phyloP scores from a whole-genome alignment of 2,329 filamentous ascomycete species.

The Beauveria sp. region DNA sequence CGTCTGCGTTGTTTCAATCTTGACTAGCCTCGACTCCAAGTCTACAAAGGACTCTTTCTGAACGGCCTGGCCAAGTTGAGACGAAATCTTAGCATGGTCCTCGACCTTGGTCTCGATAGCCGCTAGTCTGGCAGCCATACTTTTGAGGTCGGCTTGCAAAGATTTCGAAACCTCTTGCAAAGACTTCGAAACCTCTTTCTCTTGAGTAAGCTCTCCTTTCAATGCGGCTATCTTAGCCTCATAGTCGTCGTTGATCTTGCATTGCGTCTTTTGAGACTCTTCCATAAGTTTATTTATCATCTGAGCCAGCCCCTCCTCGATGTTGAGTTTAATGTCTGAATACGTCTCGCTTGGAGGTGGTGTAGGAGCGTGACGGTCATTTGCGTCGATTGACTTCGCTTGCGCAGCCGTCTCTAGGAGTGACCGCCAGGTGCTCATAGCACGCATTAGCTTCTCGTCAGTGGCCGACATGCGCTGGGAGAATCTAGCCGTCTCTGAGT shows the following conservation, averaged over 20 bases:
- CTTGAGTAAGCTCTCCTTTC: neutral
- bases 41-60: neutral
- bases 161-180: neutral
- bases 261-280: neutral
- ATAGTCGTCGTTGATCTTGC: neutral
- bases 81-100: neutral
- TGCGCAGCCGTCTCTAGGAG: neutral
- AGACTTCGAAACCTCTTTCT: neutral
- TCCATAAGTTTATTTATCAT: neutral
- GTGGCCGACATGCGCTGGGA: neutral
- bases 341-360: slow-evolving; percentile 3
- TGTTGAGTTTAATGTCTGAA: neutral
- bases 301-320: neutral
- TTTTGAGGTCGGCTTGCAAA: neutral
- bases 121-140: neutral
- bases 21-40: neutral
- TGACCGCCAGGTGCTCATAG: neutral
- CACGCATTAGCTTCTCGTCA: neutral
- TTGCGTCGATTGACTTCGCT: neutral
- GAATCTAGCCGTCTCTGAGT: neutral
- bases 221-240: neutral
- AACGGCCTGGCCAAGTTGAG: neutral
- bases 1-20: neutral
- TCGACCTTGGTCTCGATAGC: neutral
- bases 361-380: neutral